Evolutionary conservation across 2,329 filamentous ascomycete genomes (phyloP).

Genomic region (Cercospora sesami): DNA sequence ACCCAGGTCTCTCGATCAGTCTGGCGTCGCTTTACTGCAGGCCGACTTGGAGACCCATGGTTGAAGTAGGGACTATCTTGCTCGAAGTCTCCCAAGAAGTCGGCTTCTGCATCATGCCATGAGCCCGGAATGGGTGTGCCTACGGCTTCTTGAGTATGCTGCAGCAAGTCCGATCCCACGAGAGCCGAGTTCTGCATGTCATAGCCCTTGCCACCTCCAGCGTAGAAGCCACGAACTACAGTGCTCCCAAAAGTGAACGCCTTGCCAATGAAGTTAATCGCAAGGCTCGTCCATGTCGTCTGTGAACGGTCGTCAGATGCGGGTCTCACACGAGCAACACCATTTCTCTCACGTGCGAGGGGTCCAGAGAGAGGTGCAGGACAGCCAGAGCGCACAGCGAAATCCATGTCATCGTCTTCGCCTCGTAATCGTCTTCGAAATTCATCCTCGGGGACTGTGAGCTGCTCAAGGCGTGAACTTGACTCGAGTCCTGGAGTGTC

Average conservation of each 20-base stretch:
- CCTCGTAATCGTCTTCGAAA: conserved; percentile 29
- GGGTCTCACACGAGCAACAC: conserved; percentile 30
- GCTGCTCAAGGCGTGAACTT: conserved; percentile 41
- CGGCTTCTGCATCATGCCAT: conserved; percentile 54
- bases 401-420: conserved; percentile 24
- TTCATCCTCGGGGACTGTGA: conserved; percentile 24
- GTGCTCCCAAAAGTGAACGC: conserved; percentile 79
- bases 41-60: conserved; percentile 24
- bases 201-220: conserved; percentile 76
- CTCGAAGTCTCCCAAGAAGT: conserved; percentile 49
- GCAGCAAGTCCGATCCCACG: conserved; percentile 26
- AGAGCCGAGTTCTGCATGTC: conserved; percentile 44
- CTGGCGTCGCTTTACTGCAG: conserved; percentile 47
- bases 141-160: conserved; percentile 30
- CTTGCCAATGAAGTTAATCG: conserved; percentile 68
- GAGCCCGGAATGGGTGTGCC: conserved; percentile 55
- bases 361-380: conserved; percentile 30
- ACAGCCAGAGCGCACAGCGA: conserved; percentile 15
- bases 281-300: conserved; percentile 56
- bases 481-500: conserved; percentile 48
- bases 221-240: conserved; percentile 80
- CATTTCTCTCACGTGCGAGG: conserved; percentile 41
- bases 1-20: conserved; percentile 53
- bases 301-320: conserved; percentile 22
- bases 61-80: conserved; percentile 46